Percentiles rank a stretch among this genome's conserved stretches.
Evolutionary conservation across 2,329 filamentous ascomycete species (phyloP).

Genomic region (Ustulina deusta): DNA sequence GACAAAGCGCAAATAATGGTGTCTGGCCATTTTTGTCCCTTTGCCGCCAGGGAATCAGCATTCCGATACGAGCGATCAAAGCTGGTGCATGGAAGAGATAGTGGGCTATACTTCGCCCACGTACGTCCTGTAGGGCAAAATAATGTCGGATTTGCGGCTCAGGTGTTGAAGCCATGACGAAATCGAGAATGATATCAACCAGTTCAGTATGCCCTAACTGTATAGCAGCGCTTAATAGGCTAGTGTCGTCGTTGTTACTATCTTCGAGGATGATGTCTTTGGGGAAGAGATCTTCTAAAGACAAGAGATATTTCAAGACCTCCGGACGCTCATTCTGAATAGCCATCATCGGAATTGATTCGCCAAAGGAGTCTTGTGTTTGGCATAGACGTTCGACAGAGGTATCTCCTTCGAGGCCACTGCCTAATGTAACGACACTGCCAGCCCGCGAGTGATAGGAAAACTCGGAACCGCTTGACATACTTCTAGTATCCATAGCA

Average conservation of each 20-base stretch:
- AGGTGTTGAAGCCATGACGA: slow-evolving; percentile 69
- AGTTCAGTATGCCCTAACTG: slow-evolving; percentile 83
- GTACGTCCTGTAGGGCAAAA: slow-evolving; percentile 79
- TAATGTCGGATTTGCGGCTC: slow-evolving; percentile 73
- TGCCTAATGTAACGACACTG: slow-evolving; percentile 79
- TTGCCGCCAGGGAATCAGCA: slow-evolving; percentile 85
- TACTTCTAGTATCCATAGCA: slow-evolving; percentile 88
- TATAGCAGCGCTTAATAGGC: slow-evolving; percentile 87
- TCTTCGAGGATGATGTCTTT: slow-evolving; percentile 80
- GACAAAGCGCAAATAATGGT: slow-evolving; percentile 93
- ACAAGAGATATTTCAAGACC: slow-evolving; percentile 82
- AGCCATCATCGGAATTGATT: slow-evolving; percentile 91
- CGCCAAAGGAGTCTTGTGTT: slow-evolving; percentile 76
- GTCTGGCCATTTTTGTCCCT: slow-evolving; percentile 98
- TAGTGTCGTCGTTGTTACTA: slow-evolving; percentile 89
- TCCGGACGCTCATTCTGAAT: slow-evolving; percentile 78
- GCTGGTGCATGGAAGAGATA: slow-evolving; percentile 93
- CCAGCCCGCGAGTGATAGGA: slow-evolving; percentile 85
- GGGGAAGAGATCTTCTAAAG: slow-evolving; percentile 80
- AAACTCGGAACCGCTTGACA: slow-evolving; percentile 86
- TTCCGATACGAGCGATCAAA: slow-evolving; percentile 81
- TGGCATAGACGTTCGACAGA: slow-evolving; percentile 83
- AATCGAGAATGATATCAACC: slow-evolving; percentile 80
- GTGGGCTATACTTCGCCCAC: slow-evolving; percentile 91
- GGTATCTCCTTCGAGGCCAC: slow-evolving; percentile 84